Evolutionary conservation across 768 basidiomycete genomes (phyloP), one percentile per base, ranked within the genome.

Genomic region (Leccinum pellstonianum): DNA sequence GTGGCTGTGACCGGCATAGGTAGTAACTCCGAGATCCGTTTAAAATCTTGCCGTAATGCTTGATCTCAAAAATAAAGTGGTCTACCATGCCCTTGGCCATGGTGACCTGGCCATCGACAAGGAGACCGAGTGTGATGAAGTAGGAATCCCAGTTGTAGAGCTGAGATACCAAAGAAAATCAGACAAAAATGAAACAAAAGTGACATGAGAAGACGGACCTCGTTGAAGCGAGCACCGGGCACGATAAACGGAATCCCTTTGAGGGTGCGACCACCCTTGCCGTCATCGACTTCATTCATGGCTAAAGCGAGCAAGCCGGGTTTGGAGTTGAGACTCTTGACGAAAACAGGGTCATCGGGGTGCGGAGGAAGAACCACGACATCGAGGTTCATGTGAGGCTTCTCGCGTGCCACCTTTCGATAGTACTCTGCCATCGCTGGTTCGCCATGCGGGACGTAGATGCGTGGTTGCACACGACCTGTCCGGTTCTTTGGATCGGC

Each of bases 1-100:
- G 96, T 31, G 96, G 96, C 72, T 99, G 96, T 12, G 94, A 91
- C 62, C 96, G 90, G 73, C 91, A 92, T 58, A 99, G 86, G 74
- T 99, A 99, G 83, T 87, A 89, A 71, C 91, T 92, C 67, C 96
- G 89, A 75, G 90, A 95, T 62, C 96, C 96, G 73, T 99, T 99
- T 64, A 98, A 78, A 68, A 95, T 95, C 77, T 96, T 95, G 79
- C 91, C 91, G 71, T 97, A 97, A 76, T 97, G 92, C 77, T 87
- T 93, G 80, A 99, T 97, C 80, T 98, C 94, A 72, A 98, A 99
- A 70, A 97, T 91, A 78, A 98, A 99, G 74, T 99, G 96, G 57
- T 98, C 97, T 48, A 98, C 95, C 86, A 98, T 94, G 68, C 94
- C 93, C 75, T 95, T 93, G 19, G 97, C 96, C 86, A 98, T 91